Evolutionary conservation across 306 rosid species (phyloP), one percentile per base, ranked within the genome.

Genomic region (Trichosanthes truncata): DNA sequence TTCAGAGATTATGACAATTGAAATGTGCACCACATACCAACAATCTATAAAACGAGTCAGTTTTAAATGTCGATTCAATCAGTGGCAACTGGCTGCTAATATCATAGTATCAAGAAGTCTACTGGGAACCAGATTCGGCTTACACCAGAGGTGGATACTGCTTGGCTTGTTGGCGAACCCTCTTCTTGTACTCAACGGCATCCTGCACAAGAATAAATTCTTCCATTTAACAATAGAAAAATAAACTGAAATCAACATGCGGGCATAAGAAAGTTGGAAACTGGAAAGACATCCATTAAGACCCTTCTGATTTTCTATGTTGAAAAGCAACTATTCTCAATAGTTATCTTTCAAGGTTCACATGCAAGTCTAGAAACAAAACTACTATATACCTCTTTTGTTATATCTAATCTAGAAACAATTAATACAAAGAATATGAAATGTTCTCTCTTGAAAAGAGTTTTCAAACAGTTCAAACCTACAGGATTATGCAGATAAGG

Each of bases 151-250:
- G 83, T 45, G 97, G 97, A 82, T 89, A 94, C 81, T 89, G 97
- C 89, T 90, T 94, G 43, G 98, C 89, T 89, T 94, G 97, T 85
- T 83, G 96, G 74, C 94, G 87, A 60, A 94, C 97, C 79, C 97
- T 86, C 88, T 82, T 90, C 87, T 89, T 94, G 67, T 94, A 94
- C 88, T 94, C 97, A 1, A 77, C 68, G 2, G 88, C 86, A 83
- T 94, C 98, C 98, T 94, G 91, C 86, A 83, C 9, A 60, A 81
- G 67, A 20, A 61, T 15, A 25, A 9, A 35, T 80, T 81, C 66
- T 36, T 85, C 36, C 26, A 75, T 25, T 62, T 83, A 80, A 81
- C 59, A 75, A 81, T 62, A 65, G 0, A 43, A 26, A 14, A 33
- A 14, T 46, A 17, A 23, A 60, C 33, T 29, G 3, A 51, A 78